A percentile compares a stretch with the other conserved stretches of the same genome.
phyloP scores from a whole-genome alignment of 345 rosid species.

The Capsella bursapastoris region DNA sequence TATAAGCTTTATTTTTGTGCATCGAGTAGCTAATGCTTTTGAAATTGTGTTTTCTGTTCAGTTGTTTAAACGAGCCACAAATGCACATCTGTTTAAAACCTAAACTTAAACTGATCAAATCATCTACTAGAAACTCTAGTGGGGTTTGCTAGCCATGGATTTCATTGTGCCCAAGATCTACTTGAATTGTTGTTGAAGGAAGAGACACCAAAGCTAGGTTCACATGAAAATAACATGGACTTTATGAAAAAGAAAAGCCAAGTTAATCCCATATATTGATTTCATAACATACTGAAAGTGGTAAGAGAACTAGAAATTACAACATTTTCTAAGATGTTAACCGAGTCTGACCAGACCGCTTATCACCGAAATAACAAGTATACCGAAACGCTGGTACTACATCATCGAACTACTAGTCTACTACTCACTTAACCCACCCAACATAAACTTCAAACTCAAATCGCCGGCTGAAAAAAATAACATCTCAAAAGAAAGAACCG shows the following conservation, averaged over 20 bases:
- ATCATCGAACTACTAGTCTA: background rate
- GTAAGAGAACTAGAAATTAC: background rate
- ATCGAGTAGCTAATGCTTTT: background rate
- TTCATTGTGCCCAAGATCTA: no score
- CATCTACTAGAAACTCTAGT: no score
- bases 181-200: no score
- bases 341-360: conserved; percentile 31
- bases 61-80: background rate
- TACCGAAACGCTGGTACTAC: conserved; percentile 41
- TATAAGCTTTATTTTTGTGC: conserved; percentile 2
- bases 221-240: no score
- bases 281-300: background rate
- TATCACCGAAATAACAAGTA: conserved; percentile 31
- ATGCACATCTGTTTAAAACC: background rate
- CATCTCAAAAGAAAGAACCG: conserved; percentile 7
- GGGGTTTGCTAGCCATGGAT: no score
- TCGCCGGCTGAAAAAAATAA: conserved; percentile 27
- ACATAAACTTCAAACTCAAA: conserved; percentile 10
- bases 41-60: background rate
- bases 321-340: conserved; percentile 22
- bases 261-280: no score
- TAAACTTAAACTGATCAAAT: no score
- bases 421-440: background rate
- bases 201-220: no score
- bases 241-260: no score